Evolutionary conservation across 106 monocot species (phyloP), one percentile per base, ranked within the genome.

Genomic region (Narthecium ossifragum): DNA sequence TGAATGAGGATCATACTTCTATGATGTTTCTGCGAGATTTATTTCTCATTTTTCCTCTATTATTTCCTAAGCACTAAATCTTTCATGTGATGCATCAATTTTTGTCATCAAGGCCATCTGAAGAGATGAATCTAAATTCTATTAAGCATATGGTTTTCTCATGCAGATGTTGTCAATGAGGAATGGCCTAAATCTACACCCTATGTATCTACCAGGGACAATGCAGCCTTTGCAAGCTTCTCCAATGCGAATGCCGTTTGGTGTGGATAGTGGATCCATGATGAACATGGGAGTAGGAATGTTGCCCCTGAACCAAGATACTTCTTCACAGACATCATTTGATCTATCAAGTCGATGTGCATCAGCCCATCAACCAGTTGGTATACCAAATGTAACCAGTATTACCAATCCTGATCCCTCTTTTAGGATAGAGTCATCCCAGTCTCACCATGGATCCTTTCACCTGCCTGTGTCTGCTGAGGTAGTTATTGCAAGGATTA

Each of bases 161-260:
- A 21, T 45, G 22, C 68, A 88, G 88, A 88, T 88, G 88, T 59
- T 88, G 40, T 88, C 86, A 34, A 87, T 87, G 86, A 75, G 81
- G 63, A 86, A 86, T 61, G 81, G 81, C 31, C 46, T 79, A 49
- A 79, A 65, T 56, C 40, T 72, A 12, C 75, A 80, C 51, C 73
- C 76, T 3, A 60, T 72, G 53, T 76, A 72, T 66, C 43, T 85
- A 2, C 64, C 80, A 31, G 69, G 71, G 9, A 45, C 67, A 48
- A 20, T 72, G 26, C 70, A 71, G 26, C 62, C 67, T 25, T 25
- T 76, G 22, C 80, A 76, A 70, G 72, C 65, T 25, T 76, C 85
- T 3, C 72, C 73, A 7, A 64, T 79, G 59, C 46, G 40, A 21
- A 61, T 65, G 58, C 68, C 55, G 17, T 61, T 73, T 53, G 68